Conservation (phyloP, 2,329 filamentous ascomycete genomes). For the Chrysosphaeria jannelii region DNA sequence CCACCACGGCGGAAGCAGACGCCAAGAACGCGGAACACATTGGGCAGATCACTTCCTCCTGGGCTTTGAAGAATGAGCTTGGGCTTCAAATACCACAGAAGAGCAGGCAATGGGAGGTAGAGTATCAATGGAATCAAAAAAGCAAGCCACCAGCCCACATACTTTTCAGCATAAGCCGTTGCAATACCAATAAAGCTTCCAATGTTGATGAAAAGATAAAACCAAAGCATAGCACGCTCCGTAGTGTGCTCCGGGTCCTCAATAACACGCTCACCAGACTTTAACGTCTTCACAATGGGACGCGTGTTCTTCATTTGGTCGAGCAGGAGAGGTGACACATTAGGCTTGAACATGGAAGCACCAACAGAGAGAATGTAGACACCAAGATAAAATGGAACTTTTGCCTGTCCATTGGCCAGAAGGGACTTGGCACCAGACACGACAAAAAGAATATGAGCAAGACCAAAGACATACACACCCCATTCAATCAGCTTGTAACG, state of each 20-base stretch:
- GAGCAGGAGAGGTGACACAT: constrained; percentile 35
- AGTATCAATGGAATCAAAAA: constrained; percentile 26
- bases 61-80: constrained; percentile 14
- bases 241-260: constrained; percentile 32
- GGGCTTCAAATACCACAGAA: constrained; percentile 17
- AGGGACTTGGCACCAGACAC: not conserved
- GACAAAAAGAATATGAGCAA: constrained; percentile 7
- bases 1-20: constrained; percentile 3
- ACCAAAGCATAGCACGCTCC: constrained; percentile 34
- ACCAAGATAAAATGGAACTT: constrained; percentile 29
- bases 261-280: constrained; percentile 28
- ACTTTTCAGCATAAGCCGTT: constrained; percentile 33
- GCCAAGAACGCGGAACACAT: constrained; percentile 12
- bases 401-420: constrained; percentile 1
- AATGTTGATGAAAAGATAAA: constrained; percentile 31
- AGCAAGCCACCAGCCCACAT: constrained; percentile 31
- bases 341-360: constrained; percentile 43
- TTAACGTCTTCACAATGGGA: constrained; percentile 19
- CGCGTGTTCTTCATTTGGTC: constrained; percentile 30
- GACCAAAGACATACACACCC: constrained; percentile 26
- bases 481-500: constrained; percentile 37
- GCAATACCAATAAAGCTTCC: constrained; percentile 21
- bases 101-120: constrained; percentile 20
- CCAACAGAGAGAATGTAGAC: constrained; percentile 28
- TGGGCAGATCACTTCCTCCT: constrained; percentile 14